A percentile compares a stretch with the other conserved stretches of the same genome.
These are phyloP conservation scores for Globisporangium perplexum DNA, from an alignment of 352 stramenopile genomes.

Conservation along the genomic window DNA sequence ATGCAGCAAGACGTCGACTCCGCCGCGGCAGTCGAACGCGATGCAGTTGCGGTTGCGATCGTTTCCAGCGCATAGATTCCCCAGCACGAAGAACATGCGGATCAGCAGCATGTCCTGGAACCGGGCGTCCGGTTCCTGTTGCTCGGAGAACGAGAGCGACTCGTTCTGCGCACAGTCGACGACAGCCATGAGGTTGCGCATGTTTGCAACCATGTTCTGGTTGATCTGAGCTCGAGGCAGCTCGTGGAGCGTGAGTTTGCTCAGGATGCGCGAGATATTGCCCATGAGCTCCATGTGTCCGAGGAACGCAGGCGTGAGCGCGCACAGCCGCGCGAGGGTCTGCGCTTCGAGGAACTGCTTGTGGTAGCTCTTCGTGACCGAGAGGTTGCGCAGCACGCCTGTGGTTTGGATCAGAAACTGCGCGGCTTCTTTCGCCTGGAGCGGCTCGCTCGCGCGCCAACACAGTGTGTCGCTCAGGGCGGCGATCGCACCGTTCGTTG, in stretches of 20 bases:
- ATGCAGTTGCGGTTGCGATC: constrained; percentile 64
- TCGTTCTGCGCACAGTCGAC: constrained; percentile 33
- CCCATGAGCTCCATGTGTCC: constrained; percentile 68
- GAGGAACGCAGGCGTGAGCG: constrained; percentile 34
- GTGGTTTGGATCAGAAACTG: constrained; percentile 71
- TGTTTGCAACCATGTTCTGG: constrained; percentile 18
- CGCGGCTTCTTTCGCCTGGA: constrained; percentile 47
- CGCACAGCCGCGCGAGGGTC: constrained; percentile 42
- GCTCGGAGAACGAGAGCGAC: constrained; percentile 25
- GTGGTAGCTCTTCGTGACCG: constrained; percentile 42
- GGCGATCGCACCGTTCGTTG: constrained; percentile 53
- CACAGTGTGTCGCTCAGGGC: constrained; percentile 43
- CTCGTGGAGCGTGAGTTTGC: constrained; percentile 80
- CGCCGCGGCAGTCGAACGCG: constrained; percentile 19
- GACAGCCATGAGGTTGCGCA: constrained; percentile 44
- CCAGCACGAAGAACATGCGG: constrained; percentile 76
- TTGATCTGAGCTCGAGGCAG: constrained; percentile 66
- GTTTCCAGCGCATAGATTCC: constrained; percentile 85
- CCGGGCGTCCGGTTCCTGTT: constrained; percentile 28
- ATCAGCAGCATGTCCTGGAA: constrained; percentile 60
- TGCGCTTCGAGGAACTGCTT: constrained; percentile 68
- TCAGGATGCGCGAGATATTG: constrained; percentile 72
- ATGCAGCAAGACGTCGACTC: constrained; percentile 30
- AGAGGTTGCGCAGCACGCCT: constrained; percentile 61
- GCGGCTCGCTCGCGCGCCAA: constrained; percentile 23